A percentile compares a stretch with the other conserved stretches of the same genome.
phyloP scores from a whole-genome alignment of 1,284 basidiomycete species.

The Cryptococcus hybrid region DNA sequence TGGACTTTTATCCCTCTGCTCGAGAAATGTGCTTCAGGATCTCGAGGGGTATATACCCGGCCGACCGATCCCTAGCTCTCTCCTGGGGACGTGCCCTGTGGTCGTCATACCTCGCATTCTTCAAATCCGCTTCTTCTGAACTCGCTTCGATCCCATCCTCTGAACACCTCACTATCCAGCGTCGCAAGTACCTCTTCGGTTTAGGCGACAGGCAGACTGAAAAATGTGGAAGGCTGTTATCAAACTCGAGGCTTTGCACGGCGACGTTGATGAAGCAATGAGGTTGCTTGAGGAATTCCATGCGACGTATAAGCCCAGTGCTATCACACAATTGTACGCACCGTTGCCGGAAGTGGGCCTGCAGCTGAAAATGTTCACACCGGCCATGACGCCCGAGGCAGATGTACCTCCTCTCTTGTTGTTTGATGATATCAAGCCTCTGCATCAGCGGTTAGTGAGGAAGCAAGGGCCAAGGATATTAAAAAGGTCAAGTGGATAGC shows the following conservation, averaged over 20 bases:
- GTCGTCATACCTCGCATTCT: conserved; percentile 23
- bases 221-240: conserved; percentile 38
- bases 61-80: conserved; percentile 16
- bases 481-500: conserved; percentile 34
- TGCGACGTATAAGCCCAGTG: conserved; percentile 31
- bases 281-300: conserved; percentile 32
- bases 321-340: conserved; percentile 24
- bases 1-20: conserved; percentile 64
- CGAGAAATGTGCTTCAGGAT: conserved; percentile 60
- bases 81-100: conserved; percentile 34
- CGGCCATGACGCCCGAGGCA: conserved; percentile 33
- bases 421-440: conserved; percentile 41
- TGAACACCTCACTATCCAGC: background rate
- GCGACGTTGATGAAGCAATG: conserved; percentile 15
- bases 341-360: conserved; percentile 26
- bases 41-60: conserved; percentile 14
- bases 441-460: conserved; percentile 43
- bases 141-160: background rate
- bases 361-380: conserved; percentile 32
- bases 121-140: background rate
- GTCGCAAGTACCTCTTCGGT: conserved; percentile 27
- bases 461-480: conserved; percentile 26
- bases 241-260: conserved; percentile 30
- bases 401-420: conserved; percentile 47
- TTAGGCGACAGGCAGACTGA: conserved; percentile 42